Base-by-base conservation (phyloP, 2,329 filamentous ascomycete species). In the Ascochyta koolunga region DNA sequence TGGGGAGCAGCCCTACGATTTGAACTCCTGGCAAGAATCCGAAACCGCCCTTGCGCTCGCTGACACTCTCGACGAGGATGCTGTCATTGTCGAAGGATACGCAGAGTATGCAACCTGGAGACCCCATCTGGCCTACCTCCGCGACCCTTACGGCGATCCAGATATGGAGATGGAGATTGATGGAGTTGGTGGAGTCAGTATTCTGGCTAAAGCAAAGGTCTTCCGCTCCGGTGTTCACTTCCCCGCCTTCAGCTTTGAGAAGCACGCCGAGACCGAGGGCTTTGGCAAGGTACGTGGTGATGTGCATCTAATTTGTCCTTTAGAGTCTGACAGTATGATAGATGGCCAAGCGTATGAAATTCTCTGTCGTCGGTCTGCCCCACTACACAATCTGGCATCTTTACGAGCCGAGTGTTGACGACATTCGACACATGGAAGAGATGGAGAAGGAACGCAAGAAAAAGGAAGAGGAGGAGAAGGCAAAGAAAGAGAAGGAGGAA, bases 151-250 rank as follows among this genome's bases (percentile, higher is more conserved):
- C 68, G 95, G 95, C 33, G 95, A 99, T 71, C 93, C 93, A 18
- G 95, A 99, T 72, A 97, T 98, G 89, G 95, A 99, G 74, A 98
- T 99, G 95, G 95, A 99, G 69, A 93, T 99, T 66, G 95, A 99
- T 66, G 95, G 95, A 62, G 93, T 99, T 40, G 93, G 95, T 44
- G 95, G 95, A 77, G 95, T 99, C 66, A 97, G 92, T 78, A 99
- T 99, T 68, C 78, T 99, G 65, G 93, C 95, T 39, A 99, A 98
- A 77, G 95, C 95, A 2, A 89, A 89, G 66, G 95, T 99, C 0
- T 99, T 99, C 80, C 87, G 95, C 58, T 89, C 90, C 39, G 95
- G 95, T 37, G 93, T 96, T 29, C 95, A 99, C 76, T 99, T 99
- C 78, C 95, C 95, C 3, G 95, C 95, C 1, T 99, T 99, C 74